Percentiles rank a stretch among this genome's conserved stretches.
phyloP scores from a whole-genome alignment of 2,329 filamentous ascomycete genomes.

The Colletotrichum sp. region DNA sequence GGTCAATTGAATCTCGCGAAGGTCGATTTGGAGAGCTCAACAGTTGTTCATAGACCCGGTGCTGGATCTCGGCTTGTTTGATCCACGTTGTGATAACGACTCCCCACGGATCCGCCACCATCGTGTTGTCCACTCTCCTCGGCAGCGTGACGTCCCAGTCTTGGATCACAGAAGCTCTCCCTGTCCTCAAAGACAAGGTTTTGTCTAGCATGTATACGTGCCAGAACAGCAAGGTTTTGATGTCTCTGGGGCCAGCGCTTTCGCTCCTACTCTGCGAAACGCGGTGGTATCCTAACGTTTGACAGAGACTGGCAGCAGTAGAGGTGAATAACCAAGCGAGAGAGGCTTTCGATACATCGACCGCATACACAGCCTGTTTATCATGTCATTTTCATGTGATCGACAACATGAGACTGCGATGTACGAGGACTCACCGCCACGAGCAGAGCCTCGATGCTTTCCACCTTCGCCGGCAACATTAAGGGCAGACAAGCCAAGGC shows the following conservation, averaged over 20 bases:
- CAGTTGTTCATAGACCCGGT: slow-evolving; percentile 61
- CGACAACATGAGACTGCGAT: not conserved
- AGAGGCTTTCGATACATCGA: slow-evolving; percentile 66
- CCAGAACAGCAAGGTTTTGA: slow-evolving; percentile 53
- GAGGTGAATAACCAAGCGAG: slow-evolving; percentile 69
- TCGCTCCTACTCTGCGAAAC: slow-evolving; percentile 36
- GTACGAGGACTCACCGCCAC: slow-evolving; percentile 52
- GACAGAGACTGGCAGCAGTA: slow-evolving; percentile 63
- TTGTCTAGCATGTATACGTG: slow-evolving; percentile 61
- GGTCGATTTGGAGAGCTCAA: slow-evolving; percentile 9
- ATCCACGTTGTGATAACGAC: slow-evolving; percentile 60
- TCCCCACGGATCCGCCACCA: slow-evolving; percentile 46
- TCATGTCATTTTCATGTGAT: not conserved
- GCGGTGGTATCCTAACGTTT: slow-evolving; percentile 67
- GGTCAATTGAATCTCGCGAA: slow-evolving; percentile 2
- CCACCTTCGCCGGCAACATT: slow-evolving; percentile 57
- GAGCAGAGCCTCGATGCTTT: slow-evolving; percentile 64
- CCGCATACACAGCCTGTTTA: slow-evolving; percentile 61
- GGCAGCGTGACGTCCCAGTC: slow-evolving; percentile 64
- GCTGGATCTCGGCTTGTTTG: slow-evolving; percentile 59
- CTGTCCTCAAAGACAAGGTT: slow-evolving; percentile 58
- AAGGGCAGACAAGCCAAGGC: slow-evolving; percentile 57
- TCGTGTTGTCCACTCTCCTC: slow-evolving; percentile 32
- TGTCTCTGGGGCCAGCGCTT: slow-evolving; percentile 29
- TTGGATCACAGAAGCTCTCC: slow-evolving; percentile 58